These are phyloP conservation scores for Zangia roseola DNA, from an alignment of 768 basidiomycete genomes.

Conservation along the genomic window DNA sequence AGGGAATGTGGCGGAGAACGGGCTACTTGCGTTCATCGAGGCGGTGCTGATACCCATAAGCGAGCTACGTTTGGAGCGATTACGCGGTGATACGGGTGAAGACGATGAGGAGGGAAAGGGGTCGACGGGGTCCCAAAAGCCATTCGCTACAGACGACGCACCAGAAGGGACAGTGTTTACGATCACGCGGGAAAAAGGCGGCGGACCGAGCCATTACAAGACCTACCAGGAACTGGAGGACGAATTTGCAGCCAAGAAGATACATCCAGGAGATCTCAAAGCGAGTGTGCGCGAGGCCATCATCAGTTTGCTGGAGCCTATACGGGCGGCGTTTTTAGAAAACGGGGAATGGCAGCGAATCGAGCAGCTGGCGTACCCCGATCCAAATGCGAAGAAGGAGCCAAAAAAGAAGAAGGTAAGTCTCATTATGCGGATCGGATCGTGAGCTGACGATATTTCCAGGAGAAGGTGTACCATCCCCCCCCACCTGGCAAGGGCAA, in stretches of 20 bases:
- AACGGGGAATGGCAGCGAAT: conserved; percentile 79
- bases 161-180: conserved; percentile 83
- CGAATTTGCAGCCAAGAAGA: conserved; percentile 70
- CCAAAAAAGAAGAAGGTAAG: conserved; percentile 61
- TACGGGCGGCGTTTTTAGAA: conserved; percentile 72
- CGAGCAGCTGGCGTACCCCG: conserved; percentile 82
- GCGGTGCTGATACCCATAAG: conserved; percentile 89
- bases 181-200: conserved; percentile 75
- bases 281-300: conserved; percentile 70
- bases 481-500: conserved; percentile 80
- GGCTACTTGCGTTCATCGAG: conserved; percentile 79
- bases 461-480: conserved; percentile 83
- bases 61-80: conserved; percentile 64
- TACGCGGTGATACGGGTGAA: conserved; percentile 42
- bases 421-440: neutral
- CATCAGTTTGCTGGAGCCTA: conserved; percentile 72
- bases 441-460: neutral
- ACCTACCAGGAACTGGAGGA: conserved; percentile 63
- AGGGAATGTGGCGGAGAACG: conserved; percentile 86
- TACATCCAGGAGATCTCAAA: conserved; percentile 94
- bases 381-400: conserved; percentile 59
- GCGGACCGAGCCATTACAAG: conserved; percentile 66
- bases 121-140: conserved; percentile 49
- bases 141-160: conserved; percentile 67
- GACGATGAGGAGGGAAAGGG: conserved; percentile 46